Evolutionary conservation across 768 basidiomycete genomes (phyloP).

Genomic region (Candolleomyces aberdarensis): DNA sequence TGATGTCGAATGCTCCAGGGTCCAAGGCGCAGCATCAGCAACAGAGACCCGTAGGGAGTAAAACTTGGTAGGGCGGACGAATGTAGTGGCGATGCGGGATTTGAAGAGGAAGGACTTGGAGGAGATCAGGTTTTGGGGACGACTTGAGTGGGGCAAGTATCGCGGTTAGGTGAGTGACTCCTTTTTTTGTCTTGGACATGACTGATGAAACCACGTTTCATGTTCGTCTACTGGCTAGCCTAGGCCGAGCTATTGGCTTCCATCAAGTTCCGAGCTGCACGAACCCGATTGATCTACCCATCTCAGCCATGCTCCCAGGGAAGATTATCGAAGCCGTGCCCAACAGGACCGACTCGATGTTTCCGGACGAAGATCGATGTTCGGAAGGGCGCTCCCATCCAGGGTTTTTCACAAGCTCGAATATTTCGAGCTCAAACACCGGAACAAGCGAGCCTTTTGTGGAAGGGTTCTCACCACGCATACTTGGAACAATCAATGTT

Average conservation of each 20-base stretch:
- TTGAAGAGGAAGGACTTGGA: conserved; percentile 51
- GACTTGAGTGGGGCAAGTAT: not conserved
- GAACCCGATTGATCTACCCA: conserved; percentile 77
- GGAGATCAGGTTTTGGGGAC: conserved; percentile 38
- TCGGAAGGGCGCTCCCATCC: conserved; percentile 66
- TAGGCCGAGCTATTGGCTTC: conserved; percentile 81
- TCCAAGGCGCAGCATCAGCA: not conserved
- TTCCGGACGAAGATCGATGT: conserved; percentile 59
- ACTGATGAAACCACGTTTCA: conserved; percentile 9
- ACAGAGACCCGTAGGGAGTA: conserved; percentile 10
- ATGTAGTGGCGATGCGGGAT: conserved; percentile 62
- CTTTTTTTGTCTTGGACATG: no score
- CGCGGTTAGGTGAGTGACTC: conserved; percentile 24
- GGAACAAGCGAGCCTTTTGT: conserved; percentile 43
- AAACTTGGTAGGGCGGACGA: conserved; percentile 36
- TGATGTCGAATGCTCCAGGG: no score
- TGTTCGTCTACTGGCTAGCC: conserved; percentile 50
- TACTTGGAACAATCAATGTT: conserved; percentile 23
- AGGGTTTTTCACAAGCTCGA: conserved; percentile 33
- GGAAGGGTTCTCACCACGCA: conserved; percentile 43
- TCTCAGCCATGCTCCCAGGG: conserved; percentile 67
- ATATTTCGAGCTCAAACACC: conserved; percentile 18
- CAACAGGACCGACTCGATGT: conserved; percentile 61
- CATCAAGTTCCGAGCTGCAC: conserved; percentile 52
- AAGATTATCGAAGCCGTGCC: conserved; percentile 79